Percentiles rank a stretch among this genome's conserved stretches.
These are phyloP conservation scores for Sclerotinia borealis DNA, from an alignment of 2,329 filamentous ascomycete species.

Conservation along the genomic window DNA sequence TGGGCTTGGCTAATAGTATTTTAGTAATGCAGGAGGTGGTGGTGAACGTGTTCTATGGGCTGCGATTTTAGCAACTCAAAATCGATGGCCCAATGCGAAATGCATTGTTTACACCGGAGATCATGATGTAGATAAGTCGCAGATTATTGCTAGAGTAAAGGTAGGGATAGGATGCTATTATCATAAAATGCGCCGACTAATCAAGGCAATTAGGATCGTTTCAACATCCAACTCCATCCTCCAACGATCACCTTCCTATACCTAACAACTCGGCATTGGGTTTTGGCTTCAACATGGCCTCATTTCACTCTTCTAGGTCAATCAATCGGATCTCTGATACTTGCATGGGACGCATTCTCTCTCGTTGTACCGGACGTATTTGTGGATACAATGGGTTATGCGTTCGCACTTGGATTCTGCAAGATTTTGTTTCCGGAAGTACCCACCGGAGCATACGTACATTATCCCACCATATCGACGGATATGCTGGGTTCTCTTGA, in stretches of 20 bases:
- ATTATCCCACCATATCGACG: slow-evolving; percentile 96
- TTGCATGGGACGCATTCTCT: slow-evolving; percentile 91
- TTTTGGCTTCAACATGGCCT: slow-evolving; percentile 82
- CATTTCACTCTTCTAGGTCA: slow-evolving; percentile 92
- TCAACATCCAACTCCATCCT: slow-evolving; percentile 84
- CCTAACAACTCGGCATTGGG: slow-evolving; percentile 78
- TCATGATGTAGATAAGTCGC: slow-evolving; percentile 74
- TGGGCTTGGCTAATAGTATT: slow-evolving; percentile 12
- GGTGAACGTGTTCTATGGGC: slow-evolving; percentile 96
- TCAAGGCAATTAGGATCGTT: slow-evolving; percentile 55
- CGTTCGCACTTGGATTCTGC: slow-evolving; percentile 77
- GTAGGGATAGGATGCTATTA: slow-evolving; percentile 36
- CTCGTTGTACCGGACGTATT: slow-evolving; percentile 90
- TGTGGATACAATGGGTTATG: slow-evolving; percentile 97
- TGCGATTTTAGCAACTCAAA: slow-evolving; percentile 84
- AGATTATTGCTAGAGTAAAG: slow-evolving; percentile 72
- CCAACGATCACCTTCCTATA: slow-evolving; percentile 85
- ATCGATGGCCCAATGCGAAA: slow-evolving; percentile 79
- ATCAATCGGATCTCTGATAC: slow-evolving; percentile 76
- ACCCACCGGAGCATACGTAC: slow-evolving; percentile 88
- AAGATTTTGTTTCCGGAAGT: slow-evolving; percentile 75
- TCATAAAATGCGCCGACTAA: slow-evolving; percentile 6
- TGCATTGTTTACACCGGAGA: slow-evolving; percentile 95
- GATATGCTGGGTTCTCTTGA: slow-evolving; percentile 90
- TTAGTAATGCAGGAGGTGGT: slow-evolving; percentile 87